Base-by-base conservation (phyloP, 2,329 filamentous ascomycete genomes). In the Trichoderma polysporum region DNA sequence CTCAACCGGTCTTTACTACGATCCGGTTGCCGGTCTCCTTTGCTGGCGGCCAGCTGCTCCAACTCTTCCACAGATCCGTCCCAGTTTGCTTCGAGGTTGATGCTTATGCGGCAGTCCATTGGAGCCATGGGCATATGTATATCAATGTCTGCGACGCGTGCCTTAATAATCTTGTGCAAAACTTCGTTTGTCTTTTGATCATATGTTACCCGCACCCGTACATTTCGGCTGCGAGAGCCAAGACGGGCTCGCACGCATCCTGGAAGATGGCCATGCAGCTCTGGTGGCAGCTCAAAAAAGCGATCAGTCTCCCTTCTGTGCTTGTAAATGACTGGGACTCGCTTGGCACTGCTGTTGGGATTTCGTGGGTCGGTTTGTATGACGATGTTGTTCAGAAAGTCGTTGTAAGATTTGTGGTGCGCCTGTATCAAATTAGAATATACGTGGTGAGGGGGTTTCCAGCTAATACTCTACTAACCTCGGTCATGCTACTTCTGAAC, bases 1-100 rank as follows among this genome's bases (percentile, higher is more conserved):
- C 92, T 96, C 76, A 99, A 83, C 19, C 95, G 88, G 78, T 99
- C 94, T 78, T 99, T 99, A 72, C 88, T 89, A 7, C 94, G 88
- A 73, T 92, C 89, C 7, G 84, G 80, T 71, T 78, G 77, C 31
- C 74, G 81, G 73, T 74, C 82, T 71, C 65, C 77, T 70, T 71
- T 79, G 62, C 70, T 73, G 49, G 73, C 77, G 56, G 74, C 74
- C 60, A 79, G 66, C 27, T 77, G 74, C 71, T 86, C 82, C 15
- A 88, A 76, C 68, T 87, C 85, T 45, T 86, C 81, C 3, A 88
- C 83, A 0, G 91, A 74, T 1, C 93, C 92, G 3, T 93, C 85
- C 82, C 90, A 97, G 63, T 90, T 86, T 86, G 96, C 93, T 86
- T 99, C 96, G 2, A 99, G 85, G 75, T 97, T 98, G 74, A 99